Evolutionary conservation across 345 rosid genomes (phyloP).

Genomic region (Moricandia arvensis): DNA sequence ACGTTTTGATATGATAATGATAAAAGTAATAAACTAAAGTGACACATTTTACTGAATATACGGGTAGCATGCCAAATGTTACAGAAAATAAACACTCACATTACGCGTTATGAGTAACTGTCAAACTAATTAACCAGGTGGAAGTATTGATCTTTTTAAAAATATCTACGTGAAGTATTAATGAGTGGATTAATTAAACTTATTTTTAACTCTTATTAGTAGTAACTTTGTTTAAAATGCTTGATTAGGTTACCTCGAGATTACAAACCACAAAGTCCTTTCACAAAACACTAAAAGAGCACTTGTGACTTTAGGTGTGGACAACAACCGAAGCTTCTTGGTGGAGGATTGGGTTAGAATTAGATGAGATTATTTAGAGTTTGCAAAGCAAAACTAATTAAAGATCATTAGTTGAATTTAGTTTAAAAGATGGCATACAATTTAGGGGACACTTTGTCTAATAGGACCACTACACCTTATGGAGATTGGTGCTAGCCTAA

Average conservation of each 20-base stretch:
- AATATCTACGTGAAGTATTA: no score
- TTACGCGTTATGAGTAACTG: not conserved
- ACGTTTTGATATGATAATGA: not conserved
- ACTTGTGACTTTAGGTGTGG: constrained; percentile 23
- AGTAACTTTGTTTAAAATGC: no score
- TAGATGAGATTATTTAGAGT: constrained; percentile 33
- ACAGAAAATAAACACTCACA: not conserved
- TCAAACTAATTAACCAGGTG: constrained; percentile 1
- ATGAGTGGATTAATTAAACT: constrained; percentile 19
- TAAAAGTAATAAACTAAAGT: not conserved
- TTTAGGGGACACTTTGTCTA: constrained; percentile 74
- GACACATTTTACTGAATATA: constrained; percentile 1
- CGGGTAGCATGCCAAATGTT: not conserved
- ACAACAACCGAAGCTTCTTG: constrained; percentile 39
- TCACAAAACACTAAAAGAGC: constrained; percentile 25
- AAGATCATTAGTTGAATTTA: constrained; percentile 11
- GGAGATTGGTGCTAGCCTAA: constrained; percentile 37
- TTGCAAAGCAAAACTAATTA: constrained; percentile 21
- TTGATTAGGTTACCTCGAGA: constrained; percentile 33
- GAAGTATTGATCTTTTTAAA: no score
- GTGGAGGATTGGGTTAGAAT: constrained; percentile 26
- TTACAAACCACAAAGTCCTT: constrained; percentile 26
- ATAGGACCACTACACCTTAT: constrained; percentile 42
- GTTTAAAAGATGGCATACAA: constrained; percentile 43
- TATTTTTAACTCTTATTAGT: not conserved